Conservation (phyloP, 1,284 basidiomycete species). For the Moniliophthora roreri region DNA sequence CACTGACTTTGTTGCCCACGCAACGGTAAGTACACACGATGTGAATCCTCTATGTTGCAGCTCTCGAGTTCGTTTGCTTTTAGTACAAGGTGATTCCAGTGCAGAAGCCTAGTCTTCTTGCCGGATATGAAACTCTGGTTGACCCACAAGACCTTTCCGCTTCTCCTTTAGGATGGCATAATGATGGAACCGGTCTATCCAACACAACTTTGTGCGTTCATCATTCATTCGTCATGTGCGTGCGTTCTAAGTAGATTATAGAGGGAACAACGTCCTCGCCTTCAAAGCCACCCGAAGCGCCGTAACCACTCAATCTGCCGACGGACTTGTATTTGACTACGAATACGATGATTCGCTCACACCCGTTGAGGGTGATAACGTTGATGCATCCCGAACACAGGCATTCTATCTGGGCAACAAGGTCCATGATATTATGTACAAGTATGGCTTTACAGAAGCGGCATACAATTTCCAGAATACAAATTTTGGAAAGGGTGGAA, state of each 20-base stretch:
- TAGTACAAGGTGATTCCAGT: conserved; percentile 44
- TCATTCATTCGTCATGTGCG: neutral
- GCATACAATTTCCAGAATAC: conserved; percentile 39
- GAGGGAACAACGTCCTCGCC: conserved; percentile 31
- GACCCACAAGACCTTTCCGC: conserved; percentile 39
- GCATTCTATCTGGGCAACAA: conserved; percentile 39
- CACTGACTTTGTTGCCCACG: conserved; percentile 50
- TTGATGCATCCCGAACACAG: conserved; percentile 34
- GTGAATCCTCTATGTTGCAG: neutral
- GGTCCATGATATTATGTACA: conserved; percentile 20
- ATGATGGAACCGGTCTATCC: conserved; percentile 9
- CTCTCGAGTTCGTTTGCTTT: neutral
- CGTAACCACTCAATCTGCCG: neutral
- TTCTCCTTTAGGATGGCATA: conserved; percentile 53
- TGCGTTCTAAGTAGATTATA: neutral
- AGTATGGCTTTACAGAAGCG: conserved; percentile 32
- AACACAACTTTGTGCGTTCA: neutral
- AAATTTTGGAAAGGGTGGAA: conserved; percentile 36
- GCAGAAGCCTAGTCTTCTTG: conserved; percentile 31
- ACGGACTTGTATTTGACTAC: conserved; percentile 32
- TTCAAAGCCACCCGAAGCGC: conserved; percentile 26
- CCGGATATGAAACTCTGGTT: conserved; percentile 38
- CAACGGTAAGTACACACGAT: conserved; percentile 38
- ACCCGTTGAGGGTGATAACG: conserved; percentile 17
- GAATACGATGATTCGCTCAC: conserved; percentile 20